Evolutionary conservation across 208 protist species (phyloP), one percentile per base, ranked within the genome.

Genomic region (Acanthamoeba lenticulata): DNA sequence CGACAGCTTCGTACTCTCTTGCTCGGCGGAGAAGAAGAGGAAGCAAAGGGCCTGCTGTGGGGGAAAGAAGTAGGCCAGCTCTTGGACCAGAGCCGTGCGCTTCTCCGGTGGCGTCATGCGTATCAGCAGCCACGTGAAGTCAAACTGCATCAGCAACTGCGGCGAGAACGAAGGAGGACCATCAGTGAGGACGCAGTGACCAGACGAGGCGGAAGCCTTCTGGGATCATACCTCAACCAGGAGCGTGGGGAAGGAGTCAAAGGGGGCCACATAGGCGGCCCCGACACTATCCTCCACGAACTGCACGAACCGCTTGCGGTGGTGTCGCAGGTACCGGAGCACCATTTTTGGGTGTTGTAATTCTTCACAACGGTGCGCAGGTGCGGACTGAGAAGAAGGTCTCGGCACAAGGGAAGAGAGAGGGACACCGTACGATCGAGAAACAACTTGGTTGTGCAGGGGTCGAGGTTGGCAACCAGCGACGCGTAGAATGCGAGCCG

Each of bases 161-260:
- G 7, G n/a, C n/a, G n/a, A n/a, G n/a, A n/a, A n/a, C n/a, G n/a
- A n/a, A n/a, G n/a, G n/a, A n/a, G n/a, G n/a, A n/a, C n/a, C n/a
- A n/a, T n/a, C n/a, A n/a, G n/a, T n/a, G n/a, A n/a, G n/a, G n/a
- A n/a, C n/a, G n/a, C n/a, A n/a, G n/a, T n/a, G n/a, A n/a, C n/a
- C n/a, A n/a, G n/a, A n/a, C n/a, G n/a, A n/a, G n/a, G n/a, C 38
- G 29, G 19, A 1, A n/a, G 29, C 5, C 21, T 57, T 57, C 49
- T 65, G 57, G 60, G 60, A 15, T 0, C 5, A n/a, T 77, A 77
- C 77, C 77, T 86, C 77, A 9, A 86, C 32, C 0, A 86, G 77
- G 9, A 86, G 77, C 29, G 77, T 38, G n/a, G 77, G 77, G 77
- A 86, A 86, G 77, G 77, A 86, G n/a, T 47, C 44, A 27, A 86